Conservation (phyloP, 2,329 filamentous ascomycete genomes). For the Ophiostoma triangulosporum region DNA sequence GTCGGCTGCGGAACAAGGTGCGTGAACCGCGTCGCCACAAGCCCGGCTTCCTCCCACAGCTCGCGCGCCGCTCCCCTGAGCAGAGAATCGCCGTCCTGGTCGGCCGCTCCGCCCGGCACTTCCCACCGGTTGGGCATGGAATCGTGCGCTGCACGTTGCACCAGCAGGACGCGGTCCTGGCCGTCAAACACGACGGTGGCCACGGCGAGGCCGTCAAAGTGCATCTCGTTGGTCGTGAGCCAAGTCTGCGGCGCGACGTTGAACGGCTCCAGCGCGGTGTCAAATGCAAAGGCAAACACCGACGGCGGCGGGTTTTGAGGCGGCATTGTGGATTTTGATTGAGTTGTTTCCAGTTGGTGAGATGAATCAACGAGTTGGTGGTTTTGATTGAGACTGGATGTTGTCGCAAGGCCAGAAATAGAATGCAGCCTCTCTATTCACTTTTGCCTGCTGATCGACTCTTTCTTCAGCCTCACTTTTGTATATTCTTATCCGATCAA, state of each 20-base stretch:
- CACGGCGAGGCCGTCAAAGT: constrained; percentile 16
- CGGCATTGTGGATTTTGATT: constrained; percentile 1
- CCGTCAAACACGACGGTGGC: constrained; percentile 20
- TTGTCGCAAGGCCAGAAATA: background rate
- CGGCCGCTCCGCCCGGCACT: constrained; percentile 27
- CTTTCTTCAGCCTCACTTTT: background rate
- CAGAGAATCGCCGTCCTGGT: constrained; percentile 23
- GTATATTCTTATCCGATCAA: background rate
- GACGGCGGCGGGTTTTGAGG: constrained; percentile 5
- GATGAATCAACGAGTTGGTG: background rate
- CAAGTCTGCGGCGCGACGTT: constrained; percentile 14
- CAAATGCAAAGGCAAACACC: constrained; percentile 15
- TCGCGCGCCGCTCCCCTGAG: constrained; percentile 26
- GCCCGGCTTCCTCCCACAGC: constrained; percentile 28
- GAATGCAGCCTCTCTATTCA: background rate
- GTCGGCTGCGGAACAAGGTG: constrained; percentile 11
- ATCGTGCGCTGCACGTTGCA: constrained; percentile 27
- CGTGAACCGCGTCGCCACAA: constrained; percentile 19
- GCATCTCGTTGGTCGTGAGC: constrained; percentile 12
- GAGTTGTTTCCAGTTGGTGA: background rate
- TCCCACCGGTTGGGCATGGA: constrained; percentile 29
- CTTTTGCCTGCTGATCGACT: background rate
- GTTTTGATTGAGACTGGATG: background rate
- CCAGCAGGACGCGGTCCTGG: constrained; percentile 22
- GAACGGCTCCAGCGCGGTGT: constrained; percentile 14